Evolutionary conservation across 306 rosid genomes (phyloP), one percentile per base, ranked within the genome.

Genomic region (Inga oerstediana): DNA sequence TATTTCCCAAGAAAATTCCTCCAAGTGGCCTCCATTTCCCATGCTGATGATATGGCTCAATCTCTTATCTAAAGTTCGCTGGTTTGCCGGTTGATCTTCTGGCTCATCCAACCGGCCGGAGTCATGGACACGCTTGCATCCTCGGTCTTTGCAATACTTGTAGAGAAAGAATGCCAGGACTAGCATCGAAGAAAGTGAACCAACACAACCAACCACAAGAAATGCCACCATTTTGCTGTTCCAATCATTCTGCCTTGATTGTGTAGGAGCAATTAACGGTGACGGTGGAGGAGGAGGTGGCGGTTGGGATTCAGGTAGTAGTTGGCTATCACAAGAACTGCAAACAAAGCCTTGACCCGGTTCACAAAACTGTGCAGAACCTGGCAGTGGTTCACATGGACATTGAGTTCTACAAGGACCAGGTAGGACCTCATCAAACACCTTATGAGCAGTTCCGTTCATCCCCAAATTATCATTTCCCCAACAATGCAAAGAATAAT

Each of bases 201-300:
- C 99, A 24, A 93, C 93, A 43, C 96, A 92, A 4, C 99, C 99
- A 34, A 96, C 88, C 52, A 90, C 94, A 4, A 96, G 78, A 79
- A 90, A 89, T 48, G 93, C 93, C 81, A 96, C 92, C 93, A 87
- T 91, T 84, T 70, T 83, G 11, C 82, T 77, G 78, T 84, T 90
- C 97, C 93, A 91, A 43, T 75, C 79, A 74, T 68, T 78, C 24
- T 78, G n/a, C 17, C 32, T 13, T 24, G 41, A 32, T 14, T 32
- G 70, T 13, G 70, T 32, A 65, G 70, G 1, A 30, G n/a, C 43
- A 22, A 16, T 24, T 15, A 3, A 3, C 0, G 41, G 37, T 24
- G 68, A 16, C 2, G 68, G 34, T 4, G 62, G 62, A 4, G 65
- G 15, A 35, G 48, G 71, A 0, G 77, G 30, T 3, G 35, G 24